phyloP scores from a whole-genome alignment of 1,139 yeast genomes.

The Scheffersomyces segobiensis region DNA sequence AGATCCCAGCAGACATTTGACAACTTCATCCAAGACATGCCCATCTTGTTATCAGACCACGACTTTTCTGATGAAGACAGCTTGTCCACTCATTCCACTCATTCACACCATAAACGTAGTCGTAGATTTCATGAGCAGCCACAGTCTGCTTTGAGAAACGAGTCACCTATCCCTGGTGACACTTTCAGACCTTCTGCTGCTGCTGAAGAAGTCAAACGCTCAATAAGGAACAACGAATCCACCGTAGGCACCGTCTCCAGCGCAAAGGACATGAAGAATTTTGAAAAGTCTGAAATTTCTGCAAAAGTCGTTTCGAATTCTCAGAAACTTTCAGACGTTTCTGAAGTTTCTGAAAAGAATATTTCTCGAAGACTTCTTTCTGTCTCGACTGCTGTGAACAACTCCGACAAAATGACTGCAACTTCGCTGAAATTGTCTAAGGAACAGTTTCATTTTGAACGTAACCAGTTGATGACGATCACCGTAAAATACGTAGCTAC shows the following conservation, averaged over 20 bases:
- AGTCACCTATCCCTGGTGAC: neutral
- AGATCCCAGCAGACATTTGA: conserved; percentile 6
- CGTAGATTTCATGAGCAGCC: neutral
- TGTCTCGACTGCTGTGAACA: neutral
- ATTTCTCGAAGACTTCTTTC: neutral
- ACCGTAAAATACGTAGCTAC: conserved; percentile 47
- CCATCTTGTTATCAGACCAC: conserved; percentile 30
- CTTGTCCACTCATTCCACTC: conserved; percentile 5
- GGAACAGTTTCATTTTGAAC: conserved; percentile 16
- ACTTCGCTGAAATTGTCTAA: neutral
- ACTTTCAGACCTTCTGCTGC: conserved; percentile 8
- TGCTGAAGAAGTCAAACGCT: conserved; percentile 18
- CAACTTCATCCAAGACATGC: conserved; percentile 22
- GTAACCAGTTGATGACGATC: conserved; percentile 42
- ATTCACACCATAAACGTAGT: neutral
- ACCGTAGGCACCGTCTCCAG: neutral
- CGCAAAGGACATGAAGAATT: neutral
- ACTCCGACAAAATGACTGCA: neutral
- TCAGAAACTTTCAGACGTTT: neutral
- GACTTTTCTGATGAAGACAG: conserved; percentile 30
- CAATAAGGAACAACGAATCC: conserved; percentile 10
- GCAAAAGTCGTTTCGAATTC: neutral
- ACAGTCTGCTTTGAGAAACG: neutral
- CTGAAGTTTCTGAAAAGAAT: neutral
- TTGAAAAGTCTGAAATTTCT: neutral